A percentile compares a stretch with the other conserved stretches of the same genome.
Conservation (phyloP, 2,329 filamentous ascomycete species). For the Aspergillus hiratsukae region DNA sequence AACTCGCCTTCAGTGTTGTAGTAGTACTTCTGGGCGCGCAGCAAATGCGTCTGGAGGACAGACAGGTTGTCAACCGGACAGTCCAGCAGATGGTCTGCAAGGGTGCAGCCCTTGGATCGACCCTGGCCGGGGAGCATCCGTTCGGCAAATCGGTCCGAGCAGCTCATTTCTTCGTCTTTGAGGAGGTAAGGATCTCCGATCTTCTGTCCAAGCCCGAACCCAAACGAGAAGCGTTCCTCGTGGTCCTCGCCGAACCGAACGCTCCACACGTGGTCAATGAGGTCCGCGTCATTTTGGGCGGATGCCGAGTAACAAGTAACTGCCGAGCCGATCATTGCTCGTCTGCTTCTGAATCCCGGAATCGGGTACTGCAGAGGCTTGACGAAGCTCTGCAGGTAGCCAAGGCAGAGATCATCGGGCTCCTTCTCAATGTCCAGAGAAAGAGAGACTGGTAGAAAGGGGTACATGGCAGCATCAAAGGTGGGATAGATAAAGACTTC, state of each 20-base stretch:
- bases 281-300: constrained; percentile 5
- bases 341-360: neutral
- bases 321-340: constrained; percentile 4
- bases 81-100: constrained; percentile 5
- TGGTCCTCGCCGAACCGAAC: constrained; percentile 6
- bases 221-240: too few relatives aligned
- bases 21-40: constrained; percentile 3
- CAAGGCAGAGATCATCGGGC: neutral
- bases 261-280: constrained; percentile 4
- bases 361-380: constrained; percentile 4
- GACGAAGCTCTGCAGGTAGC: constrained; percentile 5
- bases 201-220: too few relatives aligned
- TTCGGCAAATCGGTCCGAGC: constrained; percentile 3
- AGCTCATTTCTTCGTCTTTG: constrained; percentile 8
- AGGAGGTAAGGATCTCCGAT: constrained; percentile 3
- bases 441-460: constrained; percentile 3
- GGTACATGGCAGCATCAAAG: constrained; percentile 1
- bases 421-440: neutral
- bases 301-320: constrained; percentile 4
- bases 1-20: neutral
- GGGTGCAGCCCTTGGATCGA: neutral
- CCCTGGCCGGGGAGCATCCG: neutral
- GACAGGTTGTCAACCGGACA: constrained; percentile 4
- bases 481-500: neutral
- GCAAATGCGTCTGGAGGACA: constrained; percentile 3